phyloP scores from a whole-genome alignment of 345 rosid genomes.

The Aquilaria yunnanensis region DNA sequence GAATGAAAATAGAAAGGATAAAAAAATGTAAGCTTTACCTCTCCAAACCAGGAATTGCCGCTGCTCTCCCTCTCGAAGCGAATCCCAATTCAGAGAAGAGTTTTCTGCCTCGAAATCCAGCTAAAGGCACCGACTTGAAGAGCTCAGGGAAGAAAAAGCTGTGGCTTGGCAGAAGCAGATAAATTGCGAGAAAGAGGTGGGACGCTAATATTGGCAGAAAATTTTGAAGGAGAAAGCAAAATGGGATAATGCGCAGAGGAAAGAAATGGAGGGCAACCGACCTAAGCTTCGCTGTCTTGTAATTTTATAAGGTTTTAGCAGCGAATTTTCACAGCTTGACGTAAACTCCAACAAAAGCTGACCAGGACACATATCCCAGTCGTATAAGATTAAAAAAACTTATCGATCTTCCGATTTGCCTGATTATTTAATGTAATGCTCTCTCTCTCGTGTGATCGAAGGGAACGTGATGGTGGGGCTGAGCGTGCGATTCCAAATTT shows the following conservation, averaged over 20 bases:
- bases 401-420: not conserved
- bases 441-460: not conserved
- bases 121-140: slow-evolving; percentile 1
- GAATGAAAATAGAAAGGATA: not conserved
- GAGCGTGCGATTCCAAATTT: slow-evolving; percentile 29
- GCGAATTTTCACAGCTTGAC: slow-evolving; percentile 35
- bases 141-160: not conserved
- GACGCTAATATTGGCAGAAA: slow-evolving; percentile 14
- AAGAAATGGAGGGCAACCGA: slow-evolving; percentile 15
- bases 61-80: slow-evolving; percentile 14
- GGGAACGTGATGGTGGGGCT: not conserved
- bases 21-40: not conserved
- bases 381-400: not conserved
- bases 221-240: slow-evolving; percentile 8
- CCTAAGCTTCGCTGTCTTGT: slow-evolving; percentile 6
- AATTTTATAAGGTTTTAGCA: slow-evolving; percentile 6
- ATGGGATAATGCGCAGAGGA: slow-evolving; percentile 12
- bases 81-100: slow-evolving; percentile 38
- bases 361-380: not conserved
- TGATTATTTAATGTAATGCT: not conserved
- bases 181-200: slow-evolving; percentile 7
- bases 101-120: slow-evolving; percentile 9
- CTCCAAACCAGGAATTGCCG: slow-evolving; percentile 29
- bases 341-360: slow-evolving; percentile 37
- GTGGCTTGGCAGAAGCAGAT: slow-evolving; percentile 9